phyloP scores from a whole-genome alignment of 352 stramenopile species.

The Phytophthora citricola region DNA sequence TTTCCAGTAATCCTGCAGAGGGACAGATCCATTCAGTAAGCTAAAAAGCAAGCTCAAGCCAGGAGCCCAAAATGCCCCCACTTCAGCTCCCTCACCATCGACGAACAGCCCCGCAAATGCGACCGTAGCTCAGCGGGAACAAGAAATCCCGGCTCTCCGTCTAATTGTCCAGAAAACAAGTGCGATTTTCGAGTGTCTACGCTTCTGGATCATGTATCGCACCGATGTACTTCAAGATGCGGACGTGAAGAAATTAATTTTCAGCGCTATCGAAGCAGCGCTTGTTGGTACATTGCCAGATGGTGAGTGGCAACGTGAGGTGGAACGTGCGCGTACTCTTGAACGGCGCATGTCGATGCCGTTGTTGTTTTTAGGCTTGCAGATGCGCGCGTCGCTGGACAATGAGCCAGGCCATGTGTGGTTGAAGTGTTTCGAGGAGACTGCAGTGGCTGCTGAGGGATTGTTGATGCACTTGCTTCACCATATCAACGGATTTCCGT shows the following conservation, averaged over 20 bases:
- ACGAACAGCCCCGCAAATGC: constrained; percentile 37
- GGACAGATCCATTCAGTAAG: constrained; percentile 68
- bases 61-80: constrained; percentile 28
- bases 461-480: constrained; percentile 88
- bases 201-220: constrained; percentile 87
- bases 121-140: constrained; percentile 31
- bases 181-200: constrained; percentile 86
- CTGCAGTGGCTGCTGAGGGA: constrained; percentile 78
- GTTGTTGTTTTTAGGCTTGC: constrained; percentile 82
- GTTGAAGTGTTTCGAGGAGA: constrained; percentile 89
- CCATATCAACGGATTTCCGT: constrained; percentile 87
- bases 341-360: constrained; percentile 83
- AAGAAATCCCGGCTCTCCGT: constrained; percentile 73
- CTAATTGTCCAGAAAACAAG: constrained; percentile 87
- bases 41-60: constrained; percentile 75
- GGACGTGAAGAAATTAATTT: constrained; percentile 87
- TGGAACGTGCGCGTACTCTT: constrained; percentile 70
- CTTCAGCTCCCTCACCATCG: constrained; percentile 45
- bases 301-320: constrained; percentile 82
- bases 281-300: constrained; percentile 83
- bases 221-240: constrained; percentile 75
- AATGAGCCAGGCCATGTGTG: constrained; percentile 72
- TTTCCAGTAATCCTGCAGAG: constrained; percentile 37
- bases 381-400: constrained; percentile 85
- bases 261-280: constrained; percentile 85